A percentile compares a stretch with the other conserved stretches of the same genome.
These are phyloP conservation scores for Cutaneotrichosporon sp. DNA, from an alignment of 1,284 basidiomycete genomes.

Conservation along the genomic window DNA sequence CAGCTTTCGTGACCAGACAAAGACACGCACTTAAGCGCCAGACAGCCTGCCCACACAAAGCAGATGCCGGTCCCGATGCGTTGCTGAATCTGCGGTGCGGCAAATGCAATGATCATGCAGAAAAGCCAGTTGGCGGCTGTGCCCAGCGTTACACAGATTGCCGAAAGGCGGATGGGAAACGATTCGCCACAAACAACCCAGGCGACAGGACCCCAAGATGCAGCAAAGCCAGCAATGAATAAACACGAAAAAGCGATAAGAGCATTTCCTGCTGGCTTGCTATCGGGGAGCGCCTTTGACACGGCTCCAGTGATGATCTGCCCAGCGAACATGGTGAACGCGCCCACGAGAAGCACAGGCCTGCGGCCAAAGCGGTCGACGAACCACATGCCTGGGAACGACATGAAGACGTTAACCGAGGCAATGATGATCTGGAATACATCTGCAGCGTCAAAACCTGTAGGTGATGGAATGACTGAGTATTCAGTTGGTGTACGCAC, in stretches of 20 bases:
- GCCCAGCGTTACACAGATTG: constrained; percentile 46
- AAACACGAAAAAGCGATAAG: constrained; percentile 46
- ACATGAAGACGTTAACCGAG: constrained; percentile 43
- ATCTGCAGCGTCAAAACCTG: constrained; percentile 18
- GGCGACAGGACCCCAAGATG: constrained; percentile 37
- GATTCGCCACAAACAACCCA: constrained; percentile 46
- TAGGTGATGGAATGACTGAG: neutral
- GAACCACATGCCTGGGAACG: constrained; percentile 33
- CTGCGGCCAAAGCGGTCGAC: constrained; percentile 40
- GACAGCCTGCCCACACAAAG: constrained; percentile 47
- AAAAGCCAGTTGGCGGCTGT: constrained; percentile 49
- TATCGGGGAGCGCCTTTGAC: constrained; percentile 17
- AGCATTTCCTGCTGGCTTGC: constrained; percentile 27
- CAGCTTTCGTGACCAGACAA: neutral
- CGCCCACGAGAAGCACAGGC: constrained; percentile 37
- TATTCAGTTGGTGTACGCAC: neutral
- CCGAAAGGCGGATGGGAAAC: constrained; percentile 47
- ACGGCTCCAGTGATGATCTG: constrained; percentile 39
- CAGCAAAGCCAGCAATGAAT: constrained; percentile 45
- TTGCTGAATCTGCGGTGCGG: constrained; percentile 44
- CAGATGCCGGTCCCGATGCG: constrained; percentile 44
- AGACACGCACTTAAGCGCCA: constrained; percentile 16
- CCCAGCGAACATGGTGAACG: constrained; percentile 22
- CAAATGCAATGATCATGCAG: constrained; percentile 46
- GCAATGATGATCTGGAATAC: constrained; percentile 39